phyloP scores from a whole-genome alignment of 495 filamentous ascomycete species.

The Hypoxylon subgilvum region DNA sequence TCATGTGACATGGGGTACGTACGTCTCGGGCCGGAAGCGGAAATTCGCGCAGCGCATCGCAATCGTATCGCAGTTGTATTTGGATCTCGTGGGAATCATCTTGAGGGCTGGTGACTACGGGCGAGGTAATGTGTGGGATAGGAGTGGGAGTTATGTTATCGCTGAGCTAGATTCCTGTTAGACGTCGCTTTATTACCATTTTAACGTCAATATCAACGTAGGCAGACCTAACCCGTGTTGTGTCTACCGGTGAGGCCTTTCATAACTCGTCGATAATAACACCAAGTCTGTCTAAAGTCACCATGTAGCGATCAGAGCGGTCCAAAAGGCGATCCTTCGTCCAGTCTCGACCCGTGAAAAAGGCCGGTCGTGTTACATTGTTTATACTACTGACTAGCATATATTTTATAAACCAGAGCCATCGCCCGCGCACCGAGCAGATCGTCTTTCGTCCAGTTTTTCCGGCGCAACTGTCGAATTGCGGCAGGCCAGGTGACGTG shows the following conservation, averaged over 20 bases:
- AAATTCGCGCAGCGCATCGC: constrained; percentile 7
- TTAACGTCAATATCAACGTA: no score
- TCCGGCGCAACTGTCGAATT: not conserved
- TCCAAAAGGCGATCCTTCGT: not conserved
- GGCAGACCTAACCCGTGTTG: no score
- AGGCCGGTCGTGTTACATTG: constrained; percentile 31
- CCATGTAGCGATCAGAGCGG: not conserved
- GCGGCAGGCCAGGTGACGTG: not conserved
- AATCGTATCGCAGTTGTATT: no score
- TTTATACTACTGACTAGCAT: constrained; percentile 26
- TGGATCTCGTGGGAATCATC: not conserved
- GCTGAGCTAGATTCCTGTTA: no score
- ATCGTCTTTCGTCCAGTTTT: not conserved
- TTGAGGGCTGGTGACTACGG: no score
- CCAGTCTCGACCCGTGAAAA: constrained; percentile 25
- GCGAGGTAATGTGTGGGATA: no score
- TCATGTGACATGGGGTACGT: constrained; percentile 2
- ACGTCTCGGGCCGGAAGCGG: not conserved
- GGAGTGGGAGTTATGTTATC: no score
- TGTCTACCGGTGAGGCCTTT: no score
- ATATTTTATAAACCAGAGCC: constrained; percentile 13
- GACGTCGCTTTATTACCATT: no score
- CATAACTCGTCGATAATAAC: no score
- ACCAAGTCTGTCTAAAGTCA: no score
- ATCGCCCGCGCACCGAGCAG: constrained; percentile 1